Conservation (phyloP, 2,329 filamentous ascomycete genomes). For the Paecilomyces niveus region DNA sequence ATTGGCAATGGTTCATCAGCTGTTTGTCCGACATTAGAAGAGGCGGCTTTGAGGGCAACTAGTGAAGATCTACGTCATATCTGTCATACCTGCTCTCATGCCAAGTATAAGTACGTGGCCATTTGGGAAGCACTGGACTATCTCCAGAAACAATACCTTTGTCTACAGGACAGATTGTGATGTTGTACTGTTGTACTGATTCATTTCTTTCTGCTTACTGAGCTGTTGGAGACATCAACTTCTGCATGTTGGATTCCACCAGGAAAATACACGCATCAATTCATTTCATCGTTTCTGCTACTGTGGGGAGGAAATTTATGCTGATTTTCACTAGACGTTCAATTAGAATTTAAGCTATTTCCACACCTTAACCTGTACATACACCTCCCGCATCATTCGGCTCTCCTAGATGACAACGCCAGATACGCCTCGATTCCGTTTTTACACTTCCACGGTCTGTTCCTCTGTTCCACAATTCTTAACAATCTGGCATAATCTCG, state of each 20-base stretch:
- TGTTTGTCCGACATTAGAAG: background rate
- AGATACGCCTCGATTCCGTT: background rate
- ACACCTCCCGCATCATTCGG: background rate
- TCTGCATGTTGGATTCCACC: background rate
- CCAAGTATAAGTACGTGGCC: background rate
- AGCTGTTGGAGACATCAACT: background rate
- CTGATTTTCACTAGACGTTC: background rate
- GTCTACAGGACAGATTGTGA: background rate
- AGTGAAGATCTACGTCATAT: background rate
- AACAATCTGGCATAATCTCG: background rate
- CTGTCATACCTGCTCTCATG: background rate
- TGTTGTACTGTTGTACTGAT: no score
- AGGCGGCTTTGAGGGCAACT: background rate
- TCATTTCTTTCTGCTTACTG: background rate
- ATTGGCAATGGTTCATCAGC: background rate
- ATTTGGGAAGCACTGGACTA: background rate
- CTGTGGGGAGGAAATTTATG: background rate
- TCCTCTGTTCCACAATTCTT: background rate
- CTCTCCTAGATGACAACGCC: background rate
- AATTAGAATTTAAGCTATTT: background rate
- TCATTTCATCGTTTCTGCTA: background rate
- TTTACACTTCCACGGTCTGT: background rate
- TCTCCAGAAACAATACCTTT: background rate
- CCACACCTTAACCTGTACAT: background rate
- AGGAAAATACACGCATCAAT: background rate